phyloP scores from a whole-genome alignment of 2,329 filamentous ascomycete species.

The Penicillium sp. region DNA sequence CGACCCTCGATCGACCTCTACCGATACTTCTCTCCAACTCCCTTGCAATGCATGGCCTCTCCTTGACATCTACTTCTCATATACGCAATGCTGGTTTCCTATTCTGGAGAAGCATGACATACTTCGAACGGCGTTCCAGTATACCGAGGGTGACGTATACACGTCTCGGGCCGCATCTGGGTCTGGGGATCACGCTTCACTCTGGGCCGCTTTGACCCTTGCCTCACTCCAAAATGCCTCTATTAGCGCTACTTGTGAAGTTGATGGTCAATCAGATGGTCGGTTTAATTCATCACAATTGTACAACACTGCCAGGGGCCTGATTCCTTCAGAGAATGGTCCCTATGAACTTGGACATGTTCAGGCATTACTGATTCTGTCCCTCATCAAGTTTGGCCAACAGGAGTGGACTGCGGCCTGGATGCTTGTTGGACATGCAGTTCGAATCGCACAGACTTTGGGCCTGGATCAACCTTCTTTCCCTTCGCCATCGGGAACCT shows the following conservation, averaged over 20 bases:
- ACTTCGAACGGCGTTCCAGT: conserved; percentile 49
- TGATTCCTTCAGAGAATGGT: conserved; percentile 50
- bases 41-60: conserved; percentile 52
- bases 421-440: conserved; percentile 63
- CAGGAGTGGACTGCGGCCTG: conserved; percentile 60
- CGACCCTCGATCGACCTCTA: conserved; percentile 11
- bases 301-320: conserved; percentile 41
- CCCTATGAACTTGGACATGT: conserved; percentile 52
- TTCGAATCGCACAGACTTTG: conserved; percentile 46
- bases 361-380: conserved; percentile 58
- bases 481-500: conserved; percentile 45
- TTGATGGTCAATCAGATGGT: conserved; percentile 12
- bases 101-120: conserved; percentile 66
- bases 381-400: conserved; percentile 61
- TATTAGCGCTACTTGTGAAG: conserved; percentile 24
- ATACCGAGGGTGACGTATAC: conserved; percentile 29
- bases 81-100: conserved; percentile 73
- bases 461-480: conserved; percentile 44
- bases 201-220: conserved; percentile 61
- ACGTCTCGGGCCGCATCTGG: conserved; percentile 32
- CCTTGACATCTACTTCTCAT: conserved; percentile 70
- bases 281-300: conserved; percentile 38
- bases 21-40: conserved; percentile 47
- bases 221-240: conserved; percentile 55
- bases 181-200: conserved; percentile 52